Base-by-base conservation (phyloP, 768 basidiomycete genomes). In the Macrolepiota albuminosa region DNA sequence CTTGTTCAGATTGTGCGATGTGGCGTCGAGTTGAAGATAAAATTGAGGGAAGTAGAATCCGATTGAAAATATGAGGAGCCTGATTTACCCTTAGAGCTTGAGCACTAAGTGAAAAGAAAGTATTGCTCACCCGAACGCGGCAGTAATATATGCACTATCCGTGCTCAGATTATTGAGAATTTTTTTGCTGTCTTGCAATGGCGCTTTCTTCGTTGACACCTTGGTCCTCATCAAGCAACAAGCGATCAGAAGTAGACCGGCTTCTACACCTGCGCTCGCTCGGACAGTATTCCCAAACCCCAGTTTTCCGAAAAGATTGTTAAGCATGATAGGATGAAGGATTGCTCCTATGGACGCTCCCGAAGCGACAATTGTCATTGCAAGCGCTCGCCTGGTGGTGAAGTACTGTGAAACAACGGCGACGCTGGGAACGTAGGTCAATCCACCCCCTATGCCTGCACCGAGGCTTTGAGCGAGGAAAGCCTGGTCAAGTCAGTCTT, bases 351-450 rank as follows among this genome's bases (percentile, higher is more conserved):
- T 65, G 21, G 74, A 76, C 2, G 75, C 71, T 5, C 81, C 84
- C 4, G 78, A 73, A 0, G 77, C 75, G 31, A 77, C 77, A 52
- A 82, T 67, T 21, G 79, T 74, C 70, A 81, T 81, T 0, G 78
- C 81, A 34, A 80, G 66, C 13, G 75, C 74, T n/a, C 76, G 74
- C 2, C 72, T 72, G 31, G 62, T 66, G 43, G 72, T 66, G 69
- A 83, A 84, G 61, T 80, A 75, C 47, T 82, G 81, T 4, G 77
- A 72, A 36, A 79, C 59, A 39, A 82, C 71, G 6, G 75, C 75
- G 55, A 81, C 66, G 31, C 72, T 75, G 6, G 82, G 81, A 18
- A 80, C 63, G 60, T 81, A 82, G 16, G 78, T 58, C 31, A 78
- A 48, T 9, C 81, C 81, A 0, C 69, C 68, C 6, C 76, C 78